Evolutionary conservation across 2,329 filamentous ascomycete species (phyloP).

Genomic region (Ophiostoma ulmi): DNA sequence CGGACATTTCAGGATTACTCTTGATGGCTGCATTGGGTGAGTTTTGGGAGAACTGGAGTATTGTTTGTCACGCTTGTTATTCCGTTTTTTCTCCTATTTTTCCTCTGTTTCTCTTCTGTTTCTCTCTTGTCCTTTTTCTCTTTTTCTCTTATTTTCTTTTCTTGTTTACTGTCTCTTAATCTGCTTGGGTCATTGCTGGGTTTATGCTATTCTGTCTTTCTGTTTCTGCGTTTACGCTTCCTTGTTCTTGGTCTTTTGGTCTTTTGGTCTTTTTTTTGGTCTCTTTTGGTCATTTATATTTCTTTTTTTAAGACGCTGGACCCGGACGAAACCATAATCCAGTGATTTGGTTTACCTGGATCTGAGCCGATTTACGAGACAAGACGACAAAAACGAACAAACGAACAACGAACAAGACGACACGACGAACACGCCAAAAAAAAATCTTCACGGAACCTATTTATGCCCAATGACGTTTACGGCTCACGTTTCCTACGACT

Average conservation of each 20-base stretch:
- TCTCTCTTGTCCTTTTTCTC: not conserved
- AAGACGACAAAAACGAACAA: conserved; percentile 16
- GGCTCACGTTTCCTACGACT: conserved; percentile 21
- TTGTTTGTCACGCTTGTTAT: not conserved
- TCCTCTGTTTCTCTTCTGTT: not conserved
- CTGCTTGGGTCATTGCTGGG: conserved; percentile 2
- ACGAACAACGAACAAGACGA: conserved; percentile 20
- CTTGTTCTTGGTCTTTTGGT: not conserved
- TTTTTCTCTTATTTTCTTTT: conserved; percentile 12
- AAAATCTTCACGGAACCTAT: conserved; percentile 20
- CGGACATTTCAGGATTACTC: not conserved
- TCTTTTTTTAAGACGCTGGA: not conserved
- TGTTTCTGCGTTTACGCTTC: conserved; percentile 8
- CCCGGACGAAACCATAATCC: not conserved
- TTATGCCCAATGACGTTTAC: conserved; percentile 16
- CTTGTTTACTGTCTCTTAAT: conserved; percentile 7
- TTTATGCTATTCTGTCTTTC: not conserved
- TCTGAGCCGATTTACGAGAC: conserved; percentile 13
- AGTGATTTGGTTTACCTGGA: not conserved
- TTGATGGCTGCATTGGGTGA: not conserved
- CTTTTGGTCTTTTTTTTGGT: conserved; percentile 12
- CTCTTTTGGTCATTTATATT: conserved; percentile 6
- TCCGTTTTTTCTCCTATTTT: not conserved
- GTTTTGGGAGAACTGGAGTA: conserved; percentile 15
- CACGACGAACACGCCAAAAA: conserved; percentile 20